Conservation (phyloP, 176 grass and related monocot species). For the Raddia guianensis region DNA sequence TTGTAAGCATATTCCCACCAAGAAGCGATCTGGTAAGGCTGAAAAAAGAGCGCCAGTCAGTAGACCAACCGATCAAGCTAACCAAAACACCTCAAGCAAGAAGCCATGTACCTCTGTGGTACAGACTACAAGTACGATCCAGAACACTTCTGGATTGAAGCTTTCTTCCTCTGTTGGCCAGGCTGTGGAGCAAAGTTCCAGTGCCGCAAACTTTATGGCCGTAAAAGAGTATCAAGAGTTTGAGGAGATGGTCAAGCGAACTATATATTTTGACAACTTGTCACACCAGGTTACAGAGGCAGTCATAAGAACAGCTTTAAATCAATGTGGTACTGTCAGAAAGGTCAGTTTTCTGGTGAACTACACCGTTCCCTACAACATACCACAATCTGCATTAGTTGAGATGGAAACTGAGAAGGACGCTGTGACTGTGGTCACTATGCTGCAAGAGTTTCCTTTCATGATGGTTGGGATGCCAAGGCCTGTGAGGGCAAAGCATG, state of each 20-base stretch:
- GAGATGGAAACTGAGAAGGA: slow-evolving; percentile 70
- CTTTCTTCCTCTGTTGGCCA: slow-evolving; percentile 12
- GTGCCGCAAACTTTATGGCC: slow-evolving; percentile 25
- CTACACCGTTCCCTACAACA: slow-evolving; percentile 60
- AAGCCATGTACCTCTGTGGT: neutral
- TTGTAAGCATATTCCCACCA: neutral
- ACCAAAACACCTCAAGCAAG: slow-evolving; percentile 27
- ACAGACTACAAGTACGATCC: slow-evolving; percentile 6
- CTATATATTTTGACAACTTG: slow-evolving; percentile 68
- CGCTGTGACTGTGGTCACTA: slow-evolving; percentile 42
- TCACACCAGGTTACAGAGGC: slow-evolving; percentile 44
- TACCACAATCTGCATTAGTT: slow-evolving; percentile 68
- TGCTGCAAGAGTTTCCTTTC: slow-evolving; percentile 69
- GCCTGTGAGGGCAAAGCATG: slow-evolving; percentile 56
- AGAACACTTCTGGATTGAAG: slow-evolving; percentile 28
- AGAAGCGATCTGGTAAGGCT: slow-evolving; percentile 23
- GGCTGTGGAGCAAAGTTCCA: slow-evolving; percentile 22
- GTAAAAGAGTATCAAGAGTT: slow-evolving; percentile 62
- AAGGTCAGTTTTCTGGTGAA: slow-evolving; percentile 56
- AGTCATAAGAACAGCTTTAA: slow-evolving; percentile 55
- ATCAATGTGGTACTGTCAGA: slow-evolving; percentile 60
- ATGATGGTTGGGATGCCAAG: slow-evolving; percentile 85
- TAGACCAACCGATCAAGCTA: neutral
- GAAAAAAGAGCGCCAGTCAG: neutral
- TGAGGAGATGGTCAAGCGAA: slow-evolving; percentile 68